phyloP scores from a whole-genome alignment of 2,329 filamentous ascomycete genomes.

The Colletotrichum musicola region DNA sequence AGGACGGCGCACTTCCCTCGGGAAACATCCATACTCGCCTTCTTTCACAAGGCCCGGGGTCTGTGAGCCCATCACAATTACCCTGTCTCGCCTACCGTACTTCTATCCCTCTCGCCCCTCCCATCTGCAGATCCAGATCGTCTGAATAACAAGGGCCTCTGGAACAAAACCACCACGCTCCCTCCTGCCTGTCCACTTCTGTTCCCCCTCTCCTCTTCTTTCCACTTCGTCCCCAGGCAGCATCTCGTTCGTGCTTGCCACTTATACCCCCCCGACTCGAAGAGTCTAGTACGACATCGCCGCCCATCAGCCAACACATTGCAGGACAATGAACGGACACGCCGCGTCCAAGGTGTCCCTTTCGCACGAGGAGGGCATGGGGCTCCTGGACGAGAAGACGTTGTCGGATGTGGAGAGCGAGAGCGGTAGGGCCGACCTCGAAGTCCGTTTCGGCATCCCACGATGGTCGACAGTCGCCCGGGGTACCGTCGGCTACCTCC shows the following conservation, averaged over 20 bases:
- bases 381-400: constrained; percentile 58
- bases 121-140: constrained; percentile 36
- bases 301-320: constrained; percentile 33
- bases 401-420: constrained; percentile 60
- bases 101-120: constrained; percentile 35
- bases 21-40: constrained; percentile 24
- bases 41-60: constrained; percentile 22
- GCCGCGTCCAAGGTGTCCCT: constrained; percentile 50
- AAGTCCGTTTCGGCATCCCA: constrained; percentile 48
- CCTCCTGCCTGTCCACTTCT: constrained; percentile 4
- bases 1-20: constrained; percentile 4
- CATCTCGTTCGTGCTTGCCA: constrained; percentile 17
- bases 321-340: constrained; percentile 57
- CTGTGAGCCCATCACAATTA: constrained; percentile 34
- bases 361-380: constrained; percentile 59
- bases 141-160: constrained; percentile 29
- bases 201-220: constrained; percentile 17
- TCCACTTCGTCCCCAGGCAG: constrained; percentile 15
- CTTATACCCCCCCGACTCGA: neutral
- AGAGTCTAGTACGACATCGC: constrained; percentile 10
- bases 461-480: constrained; percentile 50
- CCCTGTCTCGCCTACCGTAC: constrained; percentile 35
- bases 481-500: constrained; percentile 45
- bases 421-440: constrained; percentile 52
- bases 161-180: constrained; percentile 26